These are phyloP conservation scores for Penicillium macrosclerotiorum DNA, from an alignment of 495 filamentous ascomycete genomes.

Conservation along the genomic window DNA sequence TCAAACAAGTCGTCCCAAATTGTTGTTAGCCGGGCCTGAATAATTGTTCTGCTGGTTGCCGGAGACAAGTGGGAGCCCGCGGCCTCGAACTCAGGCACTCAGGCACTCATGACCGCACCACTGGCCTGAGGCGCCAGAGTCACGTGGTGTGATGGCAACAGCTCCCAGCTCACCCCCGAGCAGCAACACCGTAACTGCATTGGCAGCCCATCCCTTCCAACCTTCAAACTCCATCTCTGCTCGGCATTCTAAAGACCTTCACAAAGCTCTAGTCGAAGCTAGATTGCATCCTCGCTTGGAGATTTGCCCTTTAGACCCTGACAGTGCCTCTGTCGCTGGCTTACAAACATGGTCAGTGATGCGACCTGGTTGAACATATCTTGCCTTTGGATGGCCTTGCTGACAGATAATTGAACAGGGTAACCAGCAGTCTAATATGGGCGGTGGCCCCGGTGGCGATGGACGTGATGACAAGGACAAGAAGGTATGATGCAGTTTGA, in stretches of 20 bases:
- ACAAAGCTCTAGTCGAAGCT: too few species aligned
- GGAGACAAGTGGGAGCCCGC: not conserved
- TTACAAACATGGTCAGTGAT: conserved; percentile 38
- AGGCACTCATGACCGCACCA: conserved; percentile 24
- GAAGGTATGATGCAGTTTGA: conserved; percentile 62
- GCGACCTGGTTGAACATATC: conserved; percentile 5
- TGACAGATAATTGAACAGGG: conserved; percentile 37
- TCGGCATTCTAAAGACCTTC: not conserved
- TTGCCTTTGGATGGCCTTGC: conserved; percentile 12
- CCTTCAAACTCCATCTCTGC: conserved; percentile 5
- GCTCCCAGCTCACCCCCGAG: conserved; percentile 25
- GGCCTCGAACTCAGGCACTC: conserved; percentile 14
- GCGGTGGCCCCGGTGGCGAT: conserved; percentile 67
- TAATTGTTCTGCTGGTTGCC: conserved; percentile 3
- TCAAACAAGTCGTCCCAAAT: too few species aligned
- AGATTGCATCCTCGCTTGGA: not conserved
- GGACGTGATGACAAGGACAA: conserved; percentile 87
- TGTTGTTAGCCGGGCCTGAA: not conserved
- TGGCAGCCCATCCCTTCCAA: conserved; percentile 21
- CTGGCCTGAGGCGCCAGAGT: conserved; percentile 18
- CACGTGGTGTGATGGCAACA: conserved; percentile 27
- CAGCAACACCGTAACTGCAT: conserved; percentile 16
- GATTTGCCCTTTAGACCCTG: conserved; percentile 4
- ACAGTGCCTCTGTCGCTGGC: conserved; percentile 18
- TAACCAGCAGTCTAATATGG: conserved; percentile 86